Evolutionary conservation across 1,139 yeast genomes (phyloP).

Genomic region (Pichia sp.): DNA sequence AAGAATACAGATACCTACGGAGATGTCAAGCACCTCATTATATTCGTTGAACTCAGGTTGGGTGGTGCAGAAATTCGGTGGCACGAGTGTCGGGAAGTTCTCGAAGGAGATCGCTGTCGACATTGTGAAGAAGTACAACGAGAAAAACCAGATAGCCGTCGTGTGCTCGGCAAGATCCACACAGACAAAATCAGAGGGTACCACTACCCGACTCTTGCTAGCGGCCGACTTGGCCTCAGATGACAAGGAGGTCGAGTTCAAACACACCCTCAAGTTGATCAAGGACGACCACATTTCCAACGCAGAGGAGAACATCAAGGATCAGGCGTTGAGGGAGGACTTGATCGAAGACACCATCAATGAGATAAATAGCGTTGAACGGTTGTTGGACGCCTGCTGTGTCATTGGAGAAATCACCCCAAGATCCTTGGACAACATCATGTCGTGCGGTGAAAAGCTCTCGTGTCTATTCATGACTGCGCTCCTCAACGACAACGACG

Average conservation of each 20-base stretch:
- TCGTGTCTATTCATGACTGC: conserved; percentile 87
- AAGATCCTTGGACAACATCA: conserved; percentile 80
- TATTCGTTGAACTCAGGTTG: conserved; percentile 43
- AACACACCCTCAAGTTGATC: conserved; percentile 53
- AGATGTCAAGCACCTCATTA: conserved; percentile 25
- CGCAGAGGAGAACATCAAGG: conserved; percentile 53
- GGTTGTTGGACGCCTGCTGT: conserved; percentile 78
- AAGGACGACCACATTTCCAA: conserved; percentile 74
- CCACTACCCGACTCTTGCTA: conserved; percentile 74
- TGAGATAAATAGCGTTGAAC: conserved; percentile 65
- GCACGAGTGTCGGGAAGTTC: conserved; percentile 96
- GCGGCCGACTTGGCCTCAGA: conserved; percentile 77
- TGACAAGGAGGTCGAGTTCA: conserved; percentile 45
- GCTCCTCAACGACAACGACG: conserved; percentile 74
- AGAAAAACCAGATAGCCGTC: conserved; percentile 73
- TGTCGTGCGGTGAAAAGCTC: conserved; percentile 91
- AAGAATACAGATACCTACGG: too few relatives aligned
- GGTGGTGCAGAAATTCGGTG: conserved; percentile 95
- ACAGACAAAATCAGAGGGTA: conserved; percentile 87
- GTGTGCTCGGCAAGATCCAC: conserved; percentile 96
- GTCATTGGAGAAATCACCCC: conserved; percentile 89
- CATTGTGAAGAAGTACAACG: conserved; percentile 64
- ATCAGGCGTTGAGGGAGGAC: conserved; percentile 40
- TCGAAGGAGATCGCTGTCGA: conserved; percentile 80
- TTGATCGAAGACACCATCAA: conserved; percentile 53